These are phyloP conservation scores for Fusarium nurragi DNA, from an alignment of 2,329 filamentous ascomycete species.

Conservation along the genomic window DNA sequence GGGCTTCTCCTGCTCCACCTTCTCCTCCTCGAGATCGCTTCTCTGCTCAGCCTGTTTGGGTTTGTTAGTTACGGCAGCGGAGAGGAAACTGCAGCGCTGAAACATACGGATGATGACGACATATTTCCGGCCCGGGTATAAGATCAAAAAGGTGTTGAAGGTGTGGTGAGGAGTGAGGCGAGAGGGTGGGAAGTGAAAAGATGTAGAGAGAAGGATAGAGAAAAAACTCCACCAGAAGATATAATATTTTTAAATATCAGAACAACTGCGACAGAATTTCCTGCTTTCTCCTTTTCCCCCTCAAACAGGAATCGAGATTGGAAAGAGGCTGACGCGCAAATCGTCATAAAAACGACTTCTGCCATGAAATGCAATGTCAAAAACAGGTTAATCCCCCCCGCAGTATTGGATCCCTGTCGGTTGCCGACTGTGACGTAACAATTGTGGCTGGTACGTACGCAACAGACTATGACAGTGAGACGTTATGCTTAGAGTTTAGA, in stretches of 20 bases:
- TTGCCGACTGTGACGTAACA: constrained; percentile 15
- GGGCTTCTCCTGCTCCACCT: constrained; percentile 31
- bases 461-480: background rate
- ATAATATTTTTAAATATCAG: constrained; percentile 14
- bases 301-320: constrained; percentile 23
- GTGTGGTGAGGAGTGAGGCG: background rate
- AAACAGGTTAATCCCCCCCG: background rate
- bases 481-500: background rate
- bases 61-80: background rate
- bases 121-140: constrained; percentile 14
- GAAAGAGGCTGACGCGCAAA: constrained; percentile 29
- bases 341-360: constrained; percentile 30
- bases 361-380: constrained; percentile 8
- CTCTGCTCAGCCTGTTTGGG: constrained; percentile 16
- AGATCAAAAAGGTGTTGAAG: background rate
- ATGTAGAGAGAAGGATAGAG: constrained; percentile 27
- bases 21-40: constrained; percentile 32
- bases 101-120: constrained; percentile 30
- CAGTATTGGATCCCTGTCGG: background rate
- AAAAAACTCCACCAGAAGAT: constrained; percentile 17
- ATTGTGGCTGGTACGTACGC: background rate
- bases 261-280: background rate
- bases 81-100: background rate
- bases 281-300: constrained; percentile 11
- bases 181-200: background rate